Evolutionary conservation across 176 grass and related monocot species (phyloP).

Genomic region (Calamus simplicifolius): DNA sequence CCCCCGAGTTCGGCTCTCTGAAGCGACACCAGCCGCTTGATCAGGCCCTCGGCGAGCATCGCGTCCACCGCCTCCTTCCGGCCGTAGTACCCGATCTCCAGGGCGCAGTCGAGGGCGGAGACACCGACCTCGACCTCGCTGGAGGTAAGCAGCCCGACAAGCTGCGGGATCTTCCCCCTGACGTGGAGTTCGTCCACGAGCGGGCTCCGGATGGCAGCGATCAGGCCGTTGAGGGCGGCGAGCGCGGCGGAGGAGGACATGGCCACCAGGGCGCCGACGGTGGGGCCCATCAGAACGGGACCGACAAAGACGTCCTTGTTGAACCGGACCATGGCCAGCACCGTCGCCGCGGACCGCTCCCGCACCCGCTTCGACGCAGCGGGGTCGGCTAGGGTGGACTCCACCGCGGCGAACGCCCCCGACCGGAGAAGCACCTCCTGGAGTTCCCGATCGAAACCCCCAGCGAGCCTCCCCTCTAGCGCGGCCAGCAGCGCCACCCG

Average conservation of each 20-base stretch:
- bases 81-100: slow-evolving; percentile 60
- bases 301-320: slow-evolving; percentile 92
- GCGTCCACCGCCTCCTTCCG: slow-evolving; percentile 67
- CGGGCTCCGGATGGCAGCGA: slow-evolving; percentile 54
- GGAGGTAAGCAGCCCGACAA: slow-evolving; percentile 55
- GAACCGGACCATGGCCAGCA: slow-evolving; percentile 70
- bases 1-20: slow-evolving; percentile 53
- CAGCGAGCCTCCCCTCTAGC: slow-evolving; percentile 13
- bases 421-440: slow-evolving; percentile 59
- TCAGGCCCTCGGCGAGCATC: slow-evolving; percentile 61
- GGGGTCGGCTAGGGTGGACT: slow-evolving; percentile 31
- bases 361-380: slow-evolving; percentile 20
- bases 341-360: slow-evolving; percentile 29
- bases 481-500: slow-evolving; percentile 30
- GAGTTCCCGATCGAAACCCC: slow-evolving; percentile 53
- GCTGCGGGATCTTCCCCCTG: slow-evolving; percentile 43
- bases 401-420: slow-evolving; percentile 51
- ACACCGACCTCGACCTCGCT: slow-evolving; percentile 13
- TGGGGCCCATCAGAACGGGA: slow-evolving; percentile 61
- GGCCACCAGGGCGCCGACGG: slow-evolving; percentile 41
- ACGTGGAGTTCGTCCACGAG: slow-evolving; percentile 82
- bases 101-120: slow-evolving; percentile 45
- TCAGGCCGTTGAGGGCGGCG: slow-evolving; percentile 47
- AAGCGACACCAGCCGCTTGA: slow-evolving; percentile 72
- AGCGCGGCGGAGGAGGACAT: slow-evolving; percentile 28